Conservation (phyloP, 1,139 yeast genomes). For the Taphrina sp. region DNA sequence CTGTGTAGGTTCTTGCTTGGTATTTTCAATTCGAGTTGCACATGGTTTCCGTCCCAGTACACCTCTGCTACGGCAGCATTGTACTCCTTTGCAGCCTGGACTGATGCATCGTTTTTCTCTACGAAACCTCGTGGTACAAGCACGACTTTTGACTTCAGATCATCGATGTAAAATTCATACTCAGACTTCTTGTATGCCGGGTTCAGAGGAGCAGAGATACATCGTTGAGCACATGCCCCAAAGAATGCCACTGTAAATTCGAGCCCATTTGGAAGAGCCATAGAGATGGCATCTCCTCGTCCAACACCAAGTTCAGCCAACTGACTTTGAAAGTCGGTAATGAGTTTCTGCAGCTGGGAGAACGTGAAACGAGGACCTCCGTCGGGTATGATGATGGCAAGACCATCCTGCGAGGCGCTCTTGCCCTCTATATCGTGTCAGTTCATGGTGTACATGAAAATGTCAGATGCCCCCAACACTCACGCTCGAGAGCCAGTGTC, state of each 20-base stretch:
- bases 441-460: too few species aligned
- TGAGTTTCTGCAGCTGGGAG: slow-evolving; percentile 25
- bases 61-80: slow-evolving; percentile 54
- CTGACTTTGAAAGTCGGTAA: slow-evolving; percentile 30
- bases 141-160: slow-evolving; percentile 56
- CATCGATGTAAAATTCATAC: slow-evolving; percentile 61
- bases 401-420: slow-evolving; percentile 7
- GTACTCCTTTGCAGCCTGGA: slow-evolving; percentile 53
- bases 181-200: slow-evolving; percentile 59
- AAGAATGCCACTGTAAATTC: slow-evolving; percentile 58
- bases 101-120: slow-evolving; percentile 45
- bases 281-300: slow-evolving; percentile 49
- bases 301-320: slow-evolving; percentile 30
- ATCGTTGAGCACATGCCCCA: slow-evolving; percentile 55
- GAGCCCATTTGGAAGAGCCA: slow-evolving; percentile 58
- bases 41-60: slow-evolving; percentile 48
- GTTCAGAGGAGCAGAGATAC: slow-evolving; percentile 65
- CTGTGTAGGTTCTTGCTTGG: slow-evolving; percentile 40
- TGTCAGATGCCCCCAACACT: background rate
- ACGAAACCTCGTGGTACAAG: slow-evolving; percentile 54
- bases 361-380: slow-evolving; percentile 26
- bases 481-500: slow-evolving; percentile 20
- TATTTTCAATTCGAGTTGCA: slow-evolving; percentile 49
- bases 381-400: slow-evolving; percentile 25
- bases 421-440: slow-evolving; percentile 25